Percentiles rank a stretch among this genome's conserved stretches.
These are phyloP conservation scores for Malassezia slooffiae DNA, from an alignment of 1,284 basidiomycete genomes.

Conservation along the genomic window DNA sequence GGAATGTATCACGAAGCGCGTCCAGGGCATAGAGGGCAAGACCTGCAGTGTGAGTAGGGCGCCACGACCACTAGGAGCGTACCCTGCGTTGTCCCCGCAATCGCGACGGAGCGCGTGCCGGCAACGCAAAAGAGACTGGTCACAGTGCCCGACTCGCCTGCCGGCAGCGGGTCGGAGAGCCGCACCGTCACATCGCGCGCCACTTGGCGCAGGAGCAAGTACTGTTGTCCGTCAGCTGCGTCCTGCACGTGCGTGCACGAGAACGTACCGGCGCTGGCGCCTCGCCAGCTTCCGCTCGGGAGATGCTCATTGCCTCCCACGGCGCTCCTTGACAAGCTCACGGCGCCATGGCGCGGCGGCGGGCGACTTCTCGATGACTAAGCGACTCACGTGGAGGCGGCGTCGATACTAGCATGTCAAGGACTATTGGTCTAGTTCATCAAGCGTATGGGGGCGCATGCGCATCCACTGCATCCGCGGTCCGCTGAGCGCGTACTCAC, in stretches of 20 bases:
- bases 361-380: too few relatives aligned
- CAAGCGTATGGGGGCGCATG: slow-evolving; percentile 64
- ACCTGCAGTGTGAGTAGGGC: background rate
- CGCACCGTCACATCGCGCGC: slow-evolving; percentile 37
- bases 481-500: slow-evolving; percentile 62
- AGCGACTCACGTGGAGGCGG: too few relatives aligned
- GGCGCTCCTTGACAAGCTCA: too few relatives aligned
- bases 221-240: slow-evolving; percentile 5
- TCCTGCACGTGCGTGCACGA: too few relatives aligned
- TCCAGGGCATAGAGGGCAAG: background rate
- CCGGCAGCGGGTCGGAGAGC: slow-evolving; percentile 27
- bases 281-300: slow-evolving; percentile 13
- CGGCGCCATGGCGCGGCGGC: too few relatives aligned
- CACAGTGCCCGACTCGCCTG: background rate
- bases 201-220: slow-evolving; percentile 30
- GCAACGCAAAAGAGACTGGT: slow-evolving; percentile 1
- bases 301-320: slow-evolving; percentile 12
- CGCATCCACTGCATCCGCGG: slow-evolving; percentile 95
- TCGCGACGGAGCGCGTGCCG: background rate
- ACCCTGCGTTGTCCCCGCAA: slow-evolving; percentile 3
- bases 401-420: too few relatives aligned
- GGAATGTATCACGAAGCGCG: background rate
- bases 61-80: background rate
- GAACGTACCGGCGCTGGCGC: slow-evolving; percentile 12
- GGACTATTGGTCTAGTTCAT: slow-evolving; percentile 59